Base-by-base conservation (phyloP, 2,329 filamentous ascomycete species). In the Aplosporella prunicola region DNA sequence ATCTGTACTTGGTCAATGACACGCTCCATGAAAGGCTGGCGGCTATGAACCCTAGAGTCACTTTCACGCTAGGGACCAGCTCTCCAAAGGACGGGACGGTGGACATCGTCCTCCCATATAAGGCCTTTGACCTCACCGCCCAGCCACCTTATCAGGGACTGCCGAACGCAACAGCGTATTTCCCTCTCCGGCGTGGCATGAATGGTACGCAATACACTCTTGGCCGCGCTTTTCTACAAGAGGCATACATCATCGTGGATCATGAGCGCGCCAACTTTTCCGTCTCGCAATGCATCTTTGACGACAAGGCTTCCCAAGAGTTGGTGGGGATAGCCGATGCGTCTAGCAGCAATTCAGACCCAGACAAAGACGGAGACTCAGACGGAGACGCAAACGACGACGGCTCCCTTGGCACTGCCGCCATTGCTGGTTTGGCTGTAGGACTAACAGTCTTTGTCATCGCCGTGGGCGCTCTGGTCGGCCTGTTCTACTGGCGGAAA, bases 221-320 rank as follows among this genome's bases (percentile, higher is more conserved):
- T 23, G 81, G 81, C 6, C 69, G 79, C 22, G 71, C 74, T 0
- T 84, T 85, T 45, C 60, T 86, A 37, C 81, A 85, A 51, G 80
- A 85, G 55, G 71, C 79, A 2, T 70, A 71, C 43, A 42, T 71
- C 32, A 58, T 56, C 3, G 65, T 68, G 5, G 65, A 71, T 42
- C 70, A 64, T 55, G 66, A 70, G 43, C 56, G 63, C 9, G 49
- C 58, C 17, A 61, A 58, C 22, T 70, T 71, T 51, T 64, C 62
- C 18, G 50, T 71, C 2, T 65, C 60, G 11, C 64, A 63, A 35
- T 45, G 48, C 41, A 49, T 51, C 32, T 62, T 54, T 51, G 48
- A 44, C 1, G 52, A 49, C 37, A 55, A 51, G 27, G 46, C 47
- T 24, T 29, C 40, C 11, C 28, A 50, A 14, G 36, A 52, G 14